Evolutionary conservation across 2,329 filamentous ascomycete genomes (phyloP), one percentile per base, ranked within the genome.

Genomic region (Trichoderma breve): DNA sequence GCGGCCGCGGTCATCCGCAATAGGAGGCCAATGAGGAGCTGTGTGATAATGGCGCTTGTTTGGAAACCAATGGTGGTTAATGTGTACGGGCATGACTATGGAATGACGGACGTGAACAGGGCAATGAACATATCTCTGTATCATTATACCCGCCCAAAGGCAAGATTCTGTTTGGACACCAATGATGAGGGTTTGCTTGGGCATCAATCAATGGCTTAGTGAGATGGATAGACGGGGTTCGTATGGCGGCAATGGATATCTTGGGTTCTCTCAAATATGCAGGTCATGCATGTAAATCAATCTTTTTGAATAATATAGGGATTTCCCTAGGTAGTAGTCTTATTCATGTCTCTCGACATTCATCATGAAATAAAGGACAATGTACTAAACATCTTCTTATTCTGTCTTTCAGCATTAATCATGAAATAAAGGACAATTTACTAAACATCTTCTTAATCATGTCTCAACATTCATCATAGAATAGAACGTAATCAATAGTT

Each of bases 81-180:
- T 68, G 34, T 51, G 34, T 51, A 60, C 36, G 6, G 30, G 26
- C 65, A 60, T 32, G 60, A 47, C 32, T 12, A 15, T 68, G 53
- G 28, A 55, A 69, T 58, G 30, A 53, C 43, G 62, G 62, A 53
- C 39, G 43, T 62, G 55, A 67, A 57, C 24, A 65, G 62, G 63
- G 68, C 57, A 64, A 51, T 53, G 26, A 47, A 61, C 51, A 39
- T 61, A 71, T 24, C 36, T 71, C 55, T 71, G 70, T 53, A 71
- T 71, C 55, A 55, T 61, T 71, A 71, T 71, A 71, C 70, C 70
- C 70, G 60, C 61, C 60, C 62, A 15, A 39, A 43, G 30, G 24
- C 32, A 55, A 53, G 28, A n/a, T 30, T 62, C n/a, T 61, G 11
- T 62, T 62, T 70, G 57, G 28, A 53, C 57, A 61, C 30, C 12